Evolutionary conservation across 2,329 filamentous ascomycete genomes (phyloP).

Genomic region (Coniochaeta pulveracea): DNA sequence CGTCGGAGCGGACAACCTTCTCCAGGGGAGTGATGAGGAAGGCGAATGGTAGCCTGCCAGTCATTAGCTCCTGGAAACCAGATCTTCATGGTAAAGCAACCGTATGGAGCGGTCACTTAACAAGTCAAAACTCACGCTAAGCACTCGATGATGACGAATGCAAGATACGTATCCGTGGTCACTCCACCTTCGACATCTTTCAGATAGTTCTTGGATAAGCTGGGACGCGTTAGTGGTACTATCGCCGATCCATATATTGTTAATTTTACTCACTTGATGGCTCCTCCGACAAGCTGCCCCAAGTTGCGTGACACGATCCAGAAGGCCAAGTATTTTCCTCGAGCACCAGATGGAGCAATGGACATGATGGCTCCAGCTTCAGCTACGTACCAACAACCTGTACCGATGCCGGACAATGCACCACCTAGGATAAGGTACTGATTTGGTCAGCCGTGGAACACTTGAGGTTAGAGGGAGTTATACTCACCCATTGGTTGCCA

Average conservation of each 20-base stretch:
- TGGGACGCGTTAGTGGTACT: conserved; percentile 17
- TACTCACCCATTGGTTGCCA: conserved; percentile 32
- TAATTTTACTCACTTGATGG: conserved; percentile 26
- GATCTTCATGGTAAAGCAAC: too few species aligned
- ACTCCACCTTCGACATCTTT: conserved; percentile 23
- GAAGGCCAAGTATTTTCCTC: conserved; percentile 42
- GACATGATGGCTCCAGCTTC: conserved; percentile 37
- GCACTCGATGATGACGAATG: conserved; percentile 34
- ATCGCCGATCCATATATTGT: conserved; percentile 24
- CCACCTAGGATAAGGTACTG: conserved; percentile 28
- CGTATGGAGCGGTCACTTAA: not conserved
- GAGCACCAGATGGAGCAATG: conserved; percentile 29
- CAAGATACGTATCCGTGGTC: conserved; percentile 27
- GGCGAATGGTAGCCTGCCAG: conserved; percentile 24
- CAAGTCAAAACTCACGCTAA: conserved; percentile 31
- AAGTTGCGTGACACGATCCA: conserved; percentile 29
- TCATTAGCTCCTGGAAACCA: not conserved
- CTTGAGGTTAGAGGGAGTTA: not conserved
- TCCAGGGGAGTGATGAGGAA: conserved; percentile 30
- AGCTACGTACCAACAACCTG: conserved; percentile 35
- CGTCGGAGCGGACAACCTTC: conserved; percentile 30
- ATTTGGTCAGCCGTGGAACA: not conserved
- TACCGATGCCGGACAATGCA: conserved; percentile 24
- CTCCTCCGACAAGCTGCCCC: conserved; percentile 35
- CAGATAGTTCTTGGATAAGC: conserved; percentile 24